phyloP scores from a whole-genome alignment of 768 basidiomycete species.

The Tylopilus sp. region DNA sequence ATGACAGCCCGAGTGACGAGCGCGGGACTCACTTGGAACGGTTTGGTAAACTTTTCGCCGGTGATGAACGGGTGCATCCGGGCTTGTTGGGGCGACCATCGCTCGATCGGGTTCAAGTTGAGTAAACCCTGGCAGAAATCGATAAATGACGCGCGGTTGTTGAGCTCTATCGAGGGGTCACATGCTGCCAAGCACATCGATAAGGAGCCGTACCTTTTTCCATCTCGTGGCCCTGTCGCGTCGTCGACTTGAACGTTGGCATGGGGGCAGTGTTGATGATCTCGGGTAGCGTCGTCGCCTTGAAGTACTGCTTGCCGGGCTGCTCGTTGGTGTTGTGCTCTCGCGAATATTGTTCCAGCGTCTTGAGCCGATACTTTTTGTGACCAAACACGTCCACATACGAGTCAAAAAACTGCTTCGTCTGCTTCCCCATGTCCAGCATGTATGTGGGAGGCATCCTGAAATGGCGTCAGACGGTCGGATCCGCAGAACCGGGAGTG shows the following conservation, averaged over 20 bases:
- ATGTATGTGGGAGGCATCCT: slow-evolving; percentile 90
- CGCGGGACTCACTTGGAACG: slow-evolving; percentile 66
- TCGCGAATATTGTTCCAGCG: slow-evolving; percentile 89
- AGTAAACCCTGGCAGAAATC: slow-evolving; percentile 96
- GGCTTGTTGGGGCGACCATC: slow-evolving; percentile 98
- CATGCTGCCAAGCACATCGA: slow-evolving; percentile 16
- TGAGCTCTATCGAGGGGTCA: slow-evolving; percentile 62
- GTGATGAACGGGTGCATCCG: slow-evolving; percentile 96
- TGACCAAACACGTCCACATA: slow-evolving; percentile 71
- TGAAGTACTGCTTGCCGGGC: slow-evolving; percentile 98
- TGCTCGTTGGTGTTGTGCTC: slow-evolving; percentile 97
- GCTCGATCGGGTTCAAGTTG: slow-evolving; percentile 89
- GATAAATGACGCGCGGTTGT: slow-evolving; percentile 91
- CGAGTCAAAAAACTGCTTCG: slow-evolving; percentile 87
- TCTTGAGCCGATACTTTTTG: slow-evolving; percentile 86
- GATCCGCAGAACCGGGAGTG: not conserved
- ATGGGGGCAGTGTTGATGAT: slow-evolving; percentile 97
- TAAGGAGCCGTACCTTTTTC: slow-evolving; percentile 92
- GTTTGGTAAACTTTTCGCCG: slow-evolving; percentile 90
- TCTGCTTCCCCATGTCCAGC: slow-evolving; percentile 96
- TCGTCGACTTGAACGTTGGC: slow-evolving; percentile 73
- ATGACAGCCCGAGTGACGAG: slow-evolving; percentile 1
- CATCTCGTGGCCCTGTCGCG: slow-evolving; percentile 71
- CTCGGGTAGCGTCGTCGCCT: slow-evolving; percentile 87
- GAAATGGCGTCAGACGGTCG: not conserved